These are phyloP conservation scores for Cyamopsis tetragonoloba DNA, from an alignment of 306 rosid genomes.

Conservation along the genomic window DNA sequence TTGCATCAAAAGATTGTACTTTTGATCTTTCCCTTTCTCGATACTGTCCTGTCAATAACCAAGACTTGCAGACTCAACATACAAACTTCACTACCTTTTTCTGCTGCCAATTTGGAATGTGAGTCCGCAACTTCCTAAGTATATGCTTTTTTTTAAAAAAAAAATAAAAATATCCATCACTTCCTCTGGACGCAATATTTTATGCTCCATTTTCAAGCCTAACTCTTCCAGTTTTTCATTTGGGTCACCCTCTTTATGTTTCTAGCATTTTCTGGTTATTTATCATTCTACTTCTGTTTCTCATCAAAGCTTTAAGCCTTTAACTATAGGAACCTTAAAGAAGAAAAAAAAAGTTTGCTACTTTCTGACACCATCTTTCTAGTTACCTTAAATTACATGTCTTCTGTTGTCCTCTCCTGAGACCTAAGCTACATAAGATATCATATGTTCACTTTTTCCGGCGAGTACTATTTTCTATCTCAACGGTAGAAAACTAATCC, in stretches of 20 bases:
- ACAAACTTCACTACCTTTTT: background rate
- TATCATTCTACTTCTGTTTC: background rate
- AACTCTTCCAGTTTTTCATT: background rate
- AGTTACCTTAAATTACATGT: slow-evolving; percentile 2
- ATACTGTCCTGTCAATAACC: slow-evolving; percentile 20
- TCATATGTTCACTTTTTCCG: background rate
- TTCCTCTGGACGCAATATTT: background rate
- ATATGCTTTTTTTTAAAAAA: background rate
- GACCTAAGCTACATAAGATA: background rate
- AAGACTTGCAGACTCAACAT: slow-evolving; percentile 5
- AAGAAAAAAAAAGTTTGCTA: background rate
- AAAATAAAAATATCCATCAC: no score
- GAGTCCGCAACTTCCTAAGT: slow-evolving; percentile 6
- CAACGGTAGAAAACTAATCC: no score
- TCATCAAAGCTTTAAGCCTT: slow-evolving; percentile 16
- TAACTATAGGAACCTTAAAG: slow-evolving; percentile 19
- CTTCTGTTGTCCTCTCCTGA: slow-evolving; percentile 2
- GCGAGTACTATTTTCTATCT: no score
- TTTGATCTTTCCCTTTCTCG: slow-evolving; percentile 14
- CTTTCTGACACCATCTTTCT: slow-evolving; percentile 25
- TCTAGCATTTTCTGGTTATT: background rate
- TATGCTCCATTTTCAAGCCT: slow-evolving; percentile 12
- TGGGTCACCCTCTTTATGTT: background rate
- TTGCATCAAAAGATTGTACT: slow-evolving; percentile 28
- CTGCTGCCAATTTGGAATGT: slow-evolving; percentile 13